Percentiles rank a stretch among this genome's conserved stretches.
These are phyloP conservation scores for Venturia nashicola DNA, from an alignment of 2,329 filamentous ascomycete genomes.

Conservation along the genomic window DNA sequence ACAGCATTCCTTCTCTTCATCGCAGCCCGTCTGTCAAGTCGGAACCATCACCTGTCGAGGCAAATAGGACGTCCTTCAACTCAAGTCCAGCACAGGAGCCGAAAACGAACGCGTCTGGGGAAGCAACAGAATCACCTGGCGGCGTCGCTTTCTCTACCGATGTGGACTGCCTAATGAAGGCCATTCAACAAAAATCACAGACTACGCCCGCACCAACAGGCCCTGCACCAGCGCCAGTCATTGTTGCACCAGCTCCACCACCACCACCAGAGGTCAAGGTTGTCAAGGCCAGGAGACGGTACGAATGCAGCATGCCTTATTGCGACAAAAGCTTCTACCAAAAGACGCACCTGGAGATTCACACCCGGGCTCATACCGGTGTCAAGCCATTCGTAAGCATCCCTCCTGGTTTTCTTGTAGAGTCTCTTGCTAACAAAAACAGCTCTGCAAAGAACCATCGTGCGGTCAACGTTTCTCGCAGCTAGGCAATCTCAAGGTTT, in stretches of 20 bases:
- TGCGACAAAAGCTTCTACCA: slow-evolving; percentile 80
- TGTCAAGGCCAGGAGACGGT: slow-evolving; percentile 47
- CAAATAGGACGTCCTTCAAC: slow-evolving; percentile 10
- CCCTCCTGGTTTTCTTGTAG: slow-evolving; percentile 3
- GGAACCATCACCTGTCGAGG: slow-evolving; percentile 17
- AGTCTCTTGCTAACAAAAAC: slow-evolving; percentile 12
- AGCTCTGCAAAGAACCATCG: slow-evolving; percentile 55
- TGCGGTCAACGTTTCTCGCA: slow-evolving; percentile 81
- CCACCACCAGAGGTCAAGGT: slow-evolving; percentile 17
- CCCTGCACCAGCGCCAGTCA: neutral
- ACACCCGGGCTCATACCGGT: slow-evolving; percentile 78
- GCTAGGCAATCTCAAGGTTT: slow-evolving; percentile 76
- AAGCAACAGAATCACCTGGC: slow-evolving; percentile 24
- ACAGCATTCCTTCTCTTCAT: slow-evolving; percentile 16
- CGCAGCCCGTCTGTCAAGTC: slow-evolving; percentile 28
- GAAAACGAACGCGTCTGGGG: slow-evolving; percentile 8
- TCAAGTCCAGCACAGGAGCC: slow-evolving; percentile 28
- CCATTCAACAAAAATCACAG: slow-evolving; percentile 59
- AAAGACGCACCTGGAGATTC: slow-evolving; percentile 87
- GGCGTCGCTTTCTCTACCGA: slow-evolving; percentile 64
- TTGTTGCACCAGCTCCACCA: slow-evolving; percentile 13
- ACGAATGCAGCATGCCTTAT: slow-evolving; percentile 58
- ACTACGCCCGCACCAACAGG: slow-evolving; percentile 17
- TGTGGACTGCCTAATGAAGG: slow-evolving; percentile 79
- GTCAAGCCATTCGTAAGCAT: slow-evolving; percentile 72